Evolutionary conservation across 768 basidiomycete genomes (phyloP).

Genomic region (button mushroom (Agaricus bisporus)): DNA sequence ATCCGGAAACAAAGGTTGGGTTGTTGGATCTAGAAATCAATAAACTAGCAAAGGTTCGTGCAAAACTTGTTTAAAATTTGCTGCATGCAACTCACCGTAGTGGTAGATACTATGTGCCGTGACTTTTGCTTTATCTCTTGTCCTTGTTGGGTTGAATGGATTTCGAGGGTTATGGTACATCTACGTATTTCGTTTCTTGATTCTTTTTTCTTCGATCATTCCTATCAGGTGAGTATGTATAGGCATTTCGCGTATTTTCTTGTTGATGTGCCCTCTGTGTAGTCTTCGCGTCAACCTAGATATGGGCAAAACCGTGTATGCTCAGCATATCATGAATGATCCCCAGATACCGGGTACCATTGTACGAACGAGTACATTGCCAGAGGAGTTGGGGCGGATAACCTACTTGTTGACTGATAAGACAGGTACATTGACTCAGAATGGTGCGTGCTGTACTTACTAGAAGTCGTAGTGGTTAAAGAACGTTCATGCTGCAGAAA

Average conservation of each 20-base stretch:
- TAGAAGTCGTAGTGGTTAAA: not conserved
- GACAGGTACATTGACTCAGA: slow-evolving; percentile 96
- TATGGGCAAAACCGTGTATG: slow-evolving; percentile 99
- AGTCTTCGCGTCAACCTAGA: slow-evolving; percentile 98
- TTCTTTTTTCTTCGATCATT: slow-evolving; percentile 97
- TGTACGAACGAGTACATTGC: slow-evolving; percentile 94
- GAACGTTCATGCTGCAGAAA: not conserved
- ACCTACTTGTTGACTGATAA: slow-evolving; percentile 97
- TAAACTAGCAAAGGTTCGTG: slow-evolving; percentile 89
- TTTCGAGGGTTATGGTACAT: slow-evolving; percentile 96
- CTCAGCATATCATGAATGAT: slow-evolving; percentile 92
- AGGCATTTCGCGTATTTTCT: not conserved
- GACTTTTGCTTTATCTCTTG: slow-evolving; percentile 86
- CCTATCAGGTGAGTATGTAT: slow-evolving; percentile 77
- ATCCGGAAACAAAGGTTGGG: slow-evolving; percentile 93
- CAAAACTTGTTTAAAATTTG: not conserved
- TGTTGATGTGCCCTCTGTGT: slow-evolving; percentile 3
- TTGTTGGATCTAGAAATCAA: slow-evolving; percentile 93
- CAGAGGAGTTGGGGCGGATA: slow-evolving; percentile 92
- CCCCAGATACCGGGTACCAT: slow-evolving; percentile 91
- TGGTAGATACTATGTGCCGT: slow-evolving; percentile 86
- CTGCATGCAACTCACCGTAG: not conserved
- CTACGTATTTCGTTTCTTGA: slow-evolving; percentile 94
- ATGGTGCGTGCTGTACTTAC: slow-evolving; percentile 46
- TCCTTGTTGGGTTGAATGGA: slow-evolving; percentile 92